Conservation (phyloP, 805 yeast species). For the Vanderwaltozyma verrucispora region DNA sequence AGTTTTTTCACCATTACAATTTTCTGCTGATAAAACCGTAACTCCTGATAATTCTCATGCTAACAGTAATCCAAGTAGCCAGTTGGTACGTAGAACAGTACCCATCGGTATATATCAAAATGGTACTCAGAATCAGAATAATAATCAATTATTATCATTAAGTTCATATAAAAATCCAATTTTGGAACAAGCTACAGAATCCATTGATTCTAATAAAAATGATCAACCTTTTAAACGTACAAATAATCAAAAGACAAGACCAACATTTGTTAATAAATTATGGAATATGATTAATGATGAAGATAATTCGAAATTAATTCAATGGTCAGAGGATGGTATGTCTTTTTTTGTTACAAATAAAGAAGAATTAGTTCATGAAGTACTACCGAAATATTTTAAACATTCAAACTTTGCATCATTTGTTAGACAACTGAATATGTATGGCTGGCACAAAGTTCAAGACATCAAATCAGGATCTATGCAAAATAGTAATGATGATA, state of each 20-base stretch:
- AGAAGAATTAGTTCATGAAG: constrained; percentile 68
- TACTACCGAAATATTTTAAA: constrained; percentile 87
- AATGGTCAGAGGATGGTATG: constrained; percentile 80
- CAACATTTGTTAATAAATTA: constrained; percentile 86
- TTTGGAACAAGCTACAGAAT: not conserved
- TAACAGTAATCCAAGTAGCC: constrained; percentile 1
- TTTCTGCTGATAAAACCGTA: not conserved
- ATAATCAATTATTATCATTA: not conserved
- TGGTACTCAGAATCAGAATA: not conserved
- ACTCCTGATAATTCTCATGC: not conserved
- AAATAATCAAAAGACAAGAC: constrained; percentile 41
- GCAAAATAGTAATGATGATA: constrained; percentile 54
- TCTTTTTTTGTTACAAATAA: constrained; percentile 77
- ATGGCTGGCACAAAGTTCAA: constrained; percentile 98
- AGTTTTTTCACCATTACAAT: constrained; percentile 5
- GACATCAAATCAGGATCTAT: constrained; percentile 74
- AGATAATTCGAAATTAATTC: constrained; percentile 54
- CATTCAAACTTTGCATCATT: constrained; percentile 93
- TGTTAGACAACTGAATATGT: constrained; percentile 95
- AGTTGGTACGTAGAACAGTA: constrained; percentile 10
- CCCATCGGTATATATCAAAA: constrained; percentile 10
- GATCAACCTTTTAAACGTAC: not conserved
- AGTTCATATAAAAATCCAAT: not conserved
- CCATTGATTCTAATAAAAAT: not conserved
- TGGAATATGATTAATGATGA: constrained; percentile 95